phyloP scores from a whole-genome alignment of 2,329 filamentous ascomycete species.

The Didymosphaeria variabile region DNA sequence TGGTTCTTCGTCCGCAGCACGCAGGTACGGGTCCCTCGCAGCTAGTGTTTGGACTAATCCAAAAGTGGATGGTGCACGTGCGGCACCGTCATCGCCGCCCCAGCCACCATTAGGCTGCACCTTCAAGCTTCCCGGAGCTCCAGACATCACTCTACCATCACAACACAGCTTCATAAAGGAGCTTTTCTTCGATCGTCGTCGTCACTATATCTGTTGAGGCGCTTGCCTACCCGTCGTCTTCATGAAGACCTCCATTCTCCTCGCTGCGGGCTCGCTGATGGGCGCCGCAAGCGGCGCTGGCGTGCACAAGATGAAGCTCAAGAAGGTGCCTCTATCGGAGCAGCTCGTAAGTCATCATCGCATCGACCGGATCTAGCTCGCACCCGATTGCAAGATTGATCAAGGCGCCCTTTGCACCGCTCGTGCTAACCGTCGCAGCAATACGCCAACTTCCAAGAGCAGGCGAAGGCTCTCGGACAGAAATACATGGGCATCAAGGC shows the following conservation, averaged over 20 bases:
- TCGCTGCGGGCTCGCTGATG: slow-evolving; percentile 81
- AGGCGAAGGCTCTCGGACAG: slow-evolving; percentile 84
- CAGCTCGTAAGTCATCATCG: slow-evolving; percentile 76
- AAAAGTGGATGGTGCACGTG: neutral
- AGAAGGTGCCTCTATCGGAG: slow-evolving; percentile 92
- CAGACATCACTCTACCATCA: slow-evolving; percentile 17
- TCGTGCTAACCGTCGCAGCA: slow-evolving; percentile 62
- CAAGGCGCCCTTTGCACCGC: slow-evolving; percentile 12
- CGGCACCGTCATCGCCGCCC: slow-evolving; percentile 6
- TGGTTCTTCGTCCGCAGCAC: neutral
- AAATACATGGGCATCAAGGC: slow-evolving; percentile 93
- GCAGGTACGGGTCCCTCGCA: neutral
- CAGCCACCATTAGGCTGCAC: neutral
- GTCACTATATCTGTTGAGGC: slow-evolving; percentile 18
- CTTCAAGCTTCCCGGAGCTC: slow-evolving; percentile 18
- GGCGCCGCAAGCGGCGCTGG: slow-evolving; percentile 85
- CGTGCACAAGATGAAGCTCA: slow-evolving; percentile 95
- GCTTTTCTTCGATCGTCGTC: slow-evolving; percentile 25
- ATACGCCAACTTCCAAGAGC: slow-evolving; percentile 79
- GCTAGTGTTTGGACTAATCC: slow-evolving; percentile 7
- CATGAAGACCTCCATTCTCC: slow-evolving; percentile 88
- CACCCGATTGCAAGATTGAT: neutral
- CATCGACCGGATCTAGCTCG: neutral
- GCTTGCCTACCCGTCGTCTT: slow-evolving; percentile 28
- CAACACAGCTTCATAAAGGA: slow-evolving; percentile 20